Evolutionary conservation across 306 rosid genomes (phyloP).

Genomic region (Cucumis hystrix): DNA sequence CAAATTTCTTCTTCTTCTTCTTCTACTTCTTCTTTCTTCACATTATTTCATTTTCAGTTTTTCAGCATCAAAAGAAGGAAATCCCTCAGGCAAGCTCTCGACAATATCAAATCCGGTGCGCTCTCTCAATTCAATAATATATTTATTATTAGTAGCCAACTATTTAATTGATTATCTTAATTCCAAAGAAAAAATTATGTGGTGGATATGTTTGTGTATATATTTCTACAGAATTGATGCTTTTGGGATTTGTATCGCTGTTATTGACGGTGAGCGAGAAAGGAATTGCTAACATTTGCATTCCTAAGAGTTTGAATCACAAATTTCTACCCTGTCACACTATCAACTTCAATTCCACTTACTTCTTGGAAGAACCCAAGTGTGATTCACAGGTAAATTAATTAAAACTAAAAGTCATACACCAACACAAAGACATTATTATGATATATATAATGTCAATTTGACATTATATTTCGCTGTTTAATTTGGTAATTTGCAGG

Average conservation of each 20-base stretch:
- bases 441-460: too few species aligned
- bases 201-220: too few species aligned
- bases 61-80: constrained; percentile 26
- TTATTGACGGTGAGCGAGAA: constrained; percentile 27
- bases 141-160: too few species aligned
- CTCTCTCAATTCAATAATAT: too few species aligned
- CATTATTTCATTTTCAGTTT: constrained; percentile 8
- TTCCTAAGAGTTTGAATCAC: constrained; percentile 22
- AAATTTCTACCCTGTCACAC: constrained; percentile 32
- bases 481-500: neutral
- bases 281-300: constrained; percentile 33
- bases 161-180: too few species aligned
- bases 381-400: constrained; percentile 21
- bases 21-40: neutral
- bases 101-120: constrained; percentile 34
- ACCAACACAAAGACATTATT: too few species aligned
- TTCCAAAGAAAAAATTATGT: too few species aligned
- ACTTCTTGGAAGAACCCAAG: constrained; percentile 27
- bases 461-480: too few species aligned
- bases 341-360: neutral
- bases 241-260: constrained; percentile 40
- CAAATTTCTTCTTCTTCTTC: too few species aligned
- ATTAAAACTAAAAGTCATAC: too few species aligned
- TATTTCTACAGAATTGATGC: constrained; percentile 25
- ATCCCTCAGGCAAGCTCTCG: constrained; percentile 34